These are phyloP conservation scores for Staphylotrichum longicolle DNA, from an alignment of 495 filamentous ascomycete species.

Conservation along the genomic window DNA sequence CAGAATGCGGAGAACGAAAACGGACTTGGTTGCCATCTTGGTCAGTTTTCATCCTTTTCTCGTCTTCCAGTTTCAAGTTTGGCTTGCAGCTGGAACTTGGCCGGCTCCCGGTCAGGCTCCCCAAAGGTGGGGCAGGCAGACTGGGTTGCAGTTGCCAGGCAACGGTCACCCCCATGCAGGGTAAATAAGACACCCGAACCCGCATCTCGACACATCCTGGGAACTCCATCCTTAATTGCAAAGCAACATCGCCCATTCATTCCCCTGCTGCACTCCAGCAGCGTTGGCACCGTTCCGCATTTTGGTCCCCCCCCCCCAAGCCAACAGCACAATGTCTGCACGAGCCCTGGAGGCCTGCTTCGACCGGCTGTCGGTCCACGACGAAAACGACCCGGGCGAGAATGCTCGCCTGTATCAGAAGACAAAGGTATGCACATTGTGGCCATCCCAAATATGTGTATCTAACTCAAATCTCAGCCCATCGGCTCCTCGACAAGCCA, in stretches of 20 bases:
- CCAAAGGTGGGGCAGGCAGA: neutral
- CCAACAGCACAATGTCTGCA: slow-evolving; percentile 44
- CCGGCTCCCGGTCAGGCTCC: no score
- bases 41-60: no score
- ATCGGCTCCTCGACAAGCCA: slow-evolving; percentile 56
- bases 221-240: slow-evolving; percentile 11
- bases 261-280: neutral
- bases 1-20: no score
- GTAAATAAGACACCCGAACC: slow-evolving; percentile 10
- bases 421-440: slow-evolving; percentile 56
- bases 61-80: no score
- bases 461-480: slow-evolving; percentile 43
- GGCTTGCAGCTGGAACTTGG: no score
- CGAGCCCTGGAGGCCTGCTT: slow-evolving; percentile 70
- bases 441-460: neutral
- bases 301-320: slow-evolving; percentile 6
- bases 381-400: slow-evolving; percentile 66
- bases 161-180: slow-evolving; percentile 12
- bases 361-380: slow-evolving; percentile 77
- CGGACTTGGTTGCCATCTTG: no score
- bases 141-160: slow-evolving; percentile 27
- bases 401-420: slow-evolving; percentile 56
- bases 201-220: slow-evolving; percentile 16
- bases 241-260: neutral
- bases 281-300: neutral